These are phyloP conservation scores for Pyronema domesticum DNA, from an alignment of 495 filamentous ascomycete species.

Conservation along the genomic window DNA sequence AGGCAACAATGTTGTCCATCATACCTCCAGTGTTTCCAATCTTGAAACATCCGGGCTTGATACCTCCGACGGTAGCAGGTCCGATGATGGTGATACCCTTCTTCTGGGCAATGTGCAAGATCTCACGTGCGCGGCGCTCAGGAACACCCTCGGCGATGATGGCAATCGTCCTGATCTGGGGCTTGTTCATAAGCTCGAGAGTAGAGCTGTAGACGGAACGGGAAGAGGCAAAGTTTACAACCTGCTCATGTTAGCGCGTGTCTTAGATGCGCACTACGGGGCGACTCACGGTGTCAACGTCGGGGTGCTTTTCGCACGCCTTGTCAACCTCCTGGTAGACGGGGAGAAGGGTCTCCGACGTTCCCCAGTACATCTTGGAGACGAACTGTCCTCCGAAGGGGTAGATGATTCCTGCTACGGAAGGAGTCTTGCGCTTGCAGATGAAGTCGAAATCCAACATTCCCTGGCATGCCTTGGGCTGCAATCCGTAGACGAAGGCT, in stretches of 20 bases:
- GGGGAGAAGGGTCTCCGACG: constrained; percentile 93
- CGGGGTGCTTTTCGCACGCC: constrained; percentile 89
- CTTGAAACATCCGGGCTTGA: constrained; percentile 98
- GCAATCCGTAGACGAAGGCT: constrained; percentile 98
- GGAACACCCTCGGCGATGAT: constrained; percentile 99
- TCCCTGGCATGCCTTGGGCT: constrained; percentile 94
- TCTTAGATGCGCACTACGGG: not conserved
- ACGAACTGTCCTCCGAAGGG: constrained; percentile 99
- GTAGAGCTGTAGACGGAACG: constrained; percentile 95
- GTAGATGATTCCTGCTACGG: constrained; percentile 98
- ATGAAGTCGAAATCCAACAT: constrained; percentile 99
- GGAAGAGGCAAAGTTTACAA: constrained; percentile 98
- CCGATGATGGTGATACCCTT: constrained; percentile 99
- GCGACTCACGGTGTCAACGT: constrained; percentile 54
- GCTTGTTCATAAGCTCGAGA: constrained; percentile 93
- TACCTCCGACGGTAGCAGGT: constrained; percentile 93
- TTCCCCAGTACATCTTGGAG: constrained; percentile 99
- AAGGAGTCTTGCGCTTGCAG: constrained; percentile 92
- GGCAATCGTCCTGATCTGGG: constrained; percentile 92
- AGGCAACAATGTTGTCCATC: constrained; percentile 99
- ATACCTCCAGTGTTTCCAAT: constrained; percentile 99
- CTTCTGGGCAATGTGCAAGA: constrained; percentile 82
- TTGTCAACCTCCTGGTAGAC: constrained; percentile 92
- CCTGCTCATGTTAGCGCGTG: constrained; percentile 20
- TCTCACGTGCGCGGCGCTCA: constrained; percentile 95